These are phyloP conservation scores for Phytopythium vexans DNA, from an alignment of 352 stramenopile species.

Conservation along the genomic window DNA sequence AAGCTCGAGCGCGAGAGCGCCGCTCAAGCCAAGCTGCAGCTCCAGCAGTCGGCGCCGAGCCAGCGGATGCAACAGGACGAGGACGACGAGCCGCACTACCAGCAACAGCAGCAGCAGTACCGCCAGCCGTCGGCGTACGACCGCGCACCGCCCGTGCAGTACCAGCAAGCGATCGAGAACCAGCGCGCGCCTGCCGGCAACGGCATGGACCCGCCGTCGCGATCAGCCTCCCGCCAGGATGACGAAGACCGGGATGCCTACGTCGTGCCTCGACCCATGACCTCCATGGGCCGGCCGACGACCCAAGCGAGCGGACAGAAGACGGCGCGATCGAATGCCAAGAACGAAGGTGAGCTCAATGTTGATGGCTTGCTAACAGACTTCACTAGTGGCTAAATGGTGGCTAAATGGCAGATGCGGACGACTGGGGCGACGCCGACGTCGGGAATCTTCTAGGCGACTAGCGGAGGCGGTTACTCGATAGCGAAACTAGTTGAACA, in stretches of 20 bases:
- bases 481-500: background rate
- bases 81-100: slow-evolving; percentile 12
- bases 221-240: slow-evolving; percentile 14
- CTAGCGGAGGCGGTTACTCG: slow-evolving; percentile 12
- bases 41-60: slow-evolving; percentile 21
- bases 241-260: slow-evolving; percentile 35
- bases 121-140: slow-evolving; percentile 4
- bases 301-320: slow-evolving; percentile 30
- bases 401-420: slow-evolving; percentile 35
- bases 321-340: slow-evolving; percentile 20
- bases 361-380: slow-evolving; percentile 5
- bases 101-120: slow-evolving; percentile 25
- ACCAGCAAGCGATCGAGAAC: too few relatives aligned
- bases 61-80: slow-evolving; percentile 22
- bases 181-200: slow-evolving; percentile 14
- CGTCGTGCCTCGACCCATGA: slow-evolving; percentile 30
- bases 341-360: slow-evolving; percentile 51
- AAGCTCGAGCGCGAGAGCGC: slow-evolving; percentile 83
- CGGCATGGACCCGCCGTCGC: slow-evolving; percentile 3
- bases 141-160: too few relatives aligned
- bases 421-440: slow-evolving; percentile 81
- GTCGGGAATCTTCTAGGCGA: slow-evolving; percentile 74
- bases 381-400: slow-evolving; percentile 5
- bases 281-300: slow-evolving; percentile 27
- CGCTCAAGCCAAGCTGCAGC: slow-evolving; percentile 27